Conservation (phyloP, 2,329 filamentous ascomycete species). For the Diaporthe sp. region DNA sequence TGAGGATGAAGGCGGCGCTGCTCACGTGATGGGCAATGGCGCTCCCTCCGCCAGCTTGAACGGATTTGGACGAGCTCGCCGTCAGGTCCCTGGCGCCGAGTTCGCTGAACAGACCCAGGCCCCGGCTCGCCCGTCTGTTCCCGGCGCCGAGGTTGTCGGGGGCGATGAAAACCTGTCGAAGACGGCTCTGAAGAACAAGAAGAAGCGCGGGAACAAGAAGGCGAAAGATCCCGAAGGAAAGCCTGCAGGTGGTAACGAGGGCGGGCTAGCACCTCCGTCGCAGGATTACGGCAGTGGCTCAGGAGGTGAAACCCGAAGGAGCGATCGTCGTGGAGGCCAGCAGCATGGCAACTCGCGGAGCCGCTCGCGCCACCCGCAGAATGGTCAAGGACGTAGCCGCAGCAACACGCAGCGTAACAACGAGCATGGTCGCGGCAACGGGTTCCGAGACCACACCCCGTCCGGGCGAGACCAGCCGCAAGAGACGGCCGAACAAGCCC, state of each 20-base stretch:
- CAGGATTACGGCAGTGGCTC: slow-evolving; percentile 57
- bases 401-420: slow-evolving; percentile 61
- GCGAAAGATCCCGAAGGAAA: slow-evolving; percentile 82
- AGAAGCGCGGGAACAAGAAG: slow-evolving; percentile 95
- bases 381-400: slow-evolving; percentile 62
- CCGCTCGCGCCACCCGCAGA: slow-evolving; percentile 64
- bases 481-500: slow-evolving; percentile 42
- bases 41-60: slow-evolving; percentile 73
- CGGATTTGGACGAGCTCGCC: slow-evolving; percentile 82
- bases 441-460: slow-evolving; percentile 46
- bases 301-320: slow-evolving; percentile 70
- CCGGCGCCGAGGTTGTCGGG: slow-evolving; percentile 67
- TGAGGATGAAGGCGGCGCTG: slow-evolving; percentile 93
- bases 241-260: slow-evolving; percentile 54
- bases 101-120: slow-evolving; percentile 64
- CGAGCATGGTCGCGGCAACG: slow-evolving; percentile 39
- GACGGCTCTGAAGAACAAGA: slow-evolving; percentile 95
- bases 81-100: slow-evolving; percentile 90
- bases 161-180: slow-evolving; percentile 84
- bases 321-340: slow-evolving; percentile 71
- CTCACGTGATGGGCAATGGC: slow-evolving; percentile 85
- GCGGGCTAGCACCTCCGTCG: slow-evolving; percentile 61
- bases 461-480: slow-evolving; percentile 46
- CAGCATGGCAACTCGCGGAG: slow-evolving; percentile 58
- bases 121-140: slow-evolving; percentile 60